These are phyloP conservation scores for Candida nemodendra DNA, from an alignment of 805 yeast species.

Conservation along the genomic window DNA sequence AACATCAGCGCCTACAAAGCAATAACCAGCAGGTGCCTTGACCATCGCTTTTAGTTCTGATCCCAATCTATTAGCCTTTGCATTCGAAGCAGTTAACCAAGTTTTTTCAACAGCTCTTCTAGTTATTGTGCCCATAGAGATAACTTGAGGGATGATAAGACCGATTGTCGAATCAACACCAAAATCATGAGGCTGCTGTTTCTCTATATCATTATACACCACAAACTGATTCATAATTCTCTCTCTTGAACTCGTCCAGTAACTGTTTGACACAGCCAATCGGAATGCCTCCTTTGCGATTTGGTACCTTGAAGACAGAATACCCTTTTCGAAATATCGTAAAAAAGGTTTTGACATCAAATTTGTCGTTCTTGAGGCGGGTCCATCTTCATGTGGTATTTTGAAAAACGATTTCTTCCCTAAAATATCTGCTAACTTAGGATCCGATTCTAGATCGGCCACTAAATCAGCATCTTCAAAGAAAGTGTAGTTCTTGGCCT, in stretches of 20 bases:
- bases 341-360: conserved; percentile 77
- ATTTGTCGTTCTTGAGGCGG: conserved; percentile 65
- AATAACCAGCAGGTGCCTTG: conserved; percentile 83
- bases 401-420: conserved; percentile 45
- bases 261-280: conserved; percentile 78
- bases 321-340: conserved; percentile 68
- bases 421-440: conserved; percentile 12
- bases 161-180: conserved; percentile 42
- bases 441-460: conserved; percentile 8
- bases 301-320: conserved; percentile 66
- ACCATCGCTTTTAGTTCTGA: conserved; percentile 89
- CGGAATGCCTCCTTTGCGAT: conserved; percentile 75
- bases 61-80: conserved; percentile 80
- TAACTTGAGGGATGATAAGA: conserved; percentile 76
- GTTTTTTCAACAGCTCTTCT: conserved; percentile 95
- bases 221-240: conserved; percentile 85
- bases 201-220: conserved; percentile 50
- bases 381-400: conserved; percentile 88
- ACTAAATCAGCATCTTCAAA: conserved; percentile 18
- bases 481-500: conserved; percentile 37
- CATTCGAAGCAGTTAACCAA: conserved; percentile 97
- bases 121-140: conserved; percentile 96
- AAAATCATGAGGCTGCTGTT: conserved; percentile 19
- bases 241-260: conserved; percentile 90
- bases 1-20: conserved; percentile 97